phyloP scores from a whole-genome alignment of 176 grass and related monocot genomes.

The Pharus latifolius region DNA sequence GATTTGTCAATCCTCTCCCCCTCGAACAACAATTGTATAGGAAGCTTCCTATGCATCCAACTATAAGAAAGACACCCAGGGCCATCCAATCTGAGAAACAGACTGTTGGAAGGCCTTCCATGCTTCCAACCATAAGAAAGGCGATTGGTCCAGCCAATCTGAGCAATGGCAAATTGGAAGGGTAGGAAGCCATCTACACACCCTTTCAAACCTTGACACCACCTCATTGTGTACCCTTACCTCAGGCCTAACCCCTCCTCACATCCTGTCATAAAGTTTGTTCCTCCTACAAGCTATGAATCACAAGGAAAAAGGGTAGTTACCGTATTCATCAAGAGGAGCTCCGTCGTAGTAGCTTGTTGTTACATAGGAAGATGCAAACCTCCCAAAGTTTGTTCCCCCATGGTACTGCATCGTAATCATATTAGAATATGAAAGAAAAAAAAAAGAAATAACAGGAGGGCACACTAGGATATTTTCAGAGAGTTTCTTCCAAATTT shows the following conservation, averaged over 20 bases:
- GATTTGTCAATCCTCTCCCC: too few relatives aligned
- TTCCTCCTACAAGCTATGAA: background rate
- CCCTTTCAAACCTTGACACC: too few relatives aligned
- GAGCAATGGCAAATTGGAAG: background rate
- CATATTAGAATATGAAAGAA: background rate
- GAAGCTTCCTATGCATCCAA: background rate
- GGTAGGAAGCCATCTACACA: too few relatives aligned
- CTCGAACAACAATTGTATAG: background rate
- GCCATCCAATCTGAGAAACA: too few relatives aligned
- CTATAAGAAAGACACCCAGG: background rate
- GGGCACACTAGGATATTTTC: background rate
- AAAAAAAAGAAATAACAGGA: background rate
- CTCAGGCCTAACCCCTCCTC: too few relatives aligned
- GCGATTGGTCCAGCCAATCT: too few relatives aligned
- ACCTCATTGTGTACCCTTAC: too few relatives aligned
- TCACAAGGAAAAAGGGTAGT: background rate
- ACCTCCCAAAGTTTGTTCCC: conserved; percentile 66
- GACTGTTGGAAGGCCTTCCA: background rate
- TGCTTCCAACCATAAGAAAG: background rate
- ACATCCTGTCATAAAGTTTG: too few relatives aligned
- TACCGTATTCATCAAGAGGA: conserved; percentile 76
- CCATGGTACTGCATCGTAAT: conserved; percentile 47
- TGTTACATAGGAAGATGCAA: conserved; percentile 45
- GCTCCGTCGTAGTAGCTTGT: conserved; percentile 64
- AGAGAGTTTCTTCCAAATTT: background rate